Percentiles rank a stretch among this genome's conserved stretches.
These are phyloP conservation scores for Nitzschia sp. DNA, from an alignment of 108 stramenopile species.

Conservation along the genomic window DNA sequence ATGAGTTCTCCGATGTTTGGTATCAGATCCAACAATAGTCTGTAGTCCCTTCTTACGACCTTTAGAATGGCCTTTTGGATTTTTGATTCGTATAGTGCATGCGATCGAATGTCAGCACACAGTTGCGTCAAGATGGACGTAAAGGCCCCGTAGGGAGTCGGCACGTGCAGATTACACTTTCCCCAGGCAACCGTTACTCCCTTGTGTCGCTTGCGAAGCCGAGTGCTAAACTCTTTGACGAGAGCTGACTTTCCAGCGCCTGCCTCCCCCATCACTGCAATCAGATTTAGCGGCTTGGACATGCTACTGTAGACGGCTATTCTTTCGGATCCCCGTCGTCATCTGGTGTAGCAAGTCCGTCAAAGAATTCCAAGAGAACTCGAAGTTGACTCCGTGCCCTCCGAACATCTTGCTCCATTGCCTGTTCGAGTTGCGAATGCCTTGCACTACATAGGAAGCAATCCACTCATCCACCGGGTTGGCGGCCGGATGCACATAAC, in stretches of 20 bases:
- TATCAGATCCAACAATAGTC: constrained; percentile 10
- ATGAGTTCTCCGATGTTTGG: constrained; percentile 1
- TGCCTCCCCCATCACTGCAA: constrained; percentile 8
- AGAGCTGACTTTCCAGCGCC: constrained; percentile 29
- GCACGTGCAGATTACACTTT: constrained; percentile 19
- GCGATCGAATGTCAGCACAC: not conserved
- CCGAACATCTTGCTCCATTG: no score
- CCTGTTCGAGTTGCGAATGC: no score
- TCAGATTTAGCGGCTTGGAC: not conserved
- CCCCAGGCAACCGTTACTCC: constrained; percentile 8
- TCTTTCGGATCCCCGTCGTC: no score
- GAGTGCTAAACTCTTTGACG: constrained; percentile 12
- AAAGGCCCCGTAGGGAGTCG: constrained; percentile 28
- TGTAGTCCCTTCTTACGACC: not conserved
- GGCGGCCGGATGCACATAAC: no score
- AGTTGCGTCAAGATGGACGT: constrained; percentile 13
- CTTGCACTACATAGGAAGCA: no score
- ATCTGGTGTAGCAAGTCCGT: not conserved
- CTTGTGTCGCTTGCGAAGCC: not conserved
- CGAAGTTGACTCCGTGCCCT: no score
- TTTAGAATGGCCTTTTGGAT: constrained; percentile 4
- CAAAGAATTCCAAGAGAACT: not conserved
- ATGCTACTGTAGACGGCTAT: not conserved
- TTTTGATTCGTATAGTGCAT: not conserved
- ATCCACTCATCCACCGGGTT: no score